Conservation (phyloP, 345 rosid genomes). For the Luvunga scandens region DNA sequence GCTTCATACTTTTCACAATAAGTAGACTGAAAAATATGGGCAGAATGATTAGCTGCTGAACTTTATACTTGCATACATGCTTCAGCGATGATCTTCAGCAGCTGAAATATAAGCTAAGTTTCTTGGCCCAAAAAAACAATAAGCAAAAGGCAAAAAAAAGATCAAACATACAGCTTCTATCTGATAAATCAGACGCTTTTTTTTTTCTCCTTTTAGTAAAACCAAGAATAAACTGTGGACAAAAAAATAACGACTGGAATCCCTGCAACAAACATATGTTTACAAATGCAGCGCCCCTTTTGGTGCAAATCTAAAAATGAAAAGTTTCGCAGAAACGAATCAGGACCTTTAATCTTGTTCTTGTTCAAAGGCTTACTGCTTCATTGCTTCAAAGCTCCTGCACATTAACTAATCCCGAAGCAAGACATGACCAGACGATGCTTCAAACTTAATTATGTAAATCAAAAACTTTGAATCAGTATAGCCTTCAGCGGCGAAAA, state of each 20-base stretch:
- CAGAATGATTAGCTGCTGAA: neutral
- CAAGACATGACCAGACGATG: neutral
- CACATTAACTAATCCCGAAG: neutral
- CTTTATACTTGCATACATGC: neutral
- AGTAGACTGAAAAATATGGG: neutral
- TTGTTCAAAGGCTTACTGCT: neutral
- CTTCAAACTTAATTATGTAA: neutral
- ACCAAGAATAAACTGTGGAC: neutral
- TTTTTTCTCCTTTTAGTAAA: neutral
- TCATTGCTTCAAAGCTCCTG: constrained; percentile 7
- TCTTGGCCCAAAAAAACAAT: neutral
- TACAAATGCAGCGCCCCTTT: neutral
- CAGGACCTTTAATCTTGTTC: constrained; percentile 8
- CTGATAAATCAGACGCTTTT: neutral
- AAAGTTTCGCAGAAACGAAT: neutral
- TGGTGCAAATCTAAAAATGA: neutral
- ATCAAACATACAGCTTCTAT: neutral
- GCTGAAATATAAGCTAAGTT: neutral
- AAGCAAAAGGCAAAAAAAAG: too few relatives aligned
- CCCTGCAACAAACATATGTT: neutral
- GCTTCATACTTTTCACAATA: constrained; percentile 7
- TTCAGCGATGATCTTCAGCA: neutral
- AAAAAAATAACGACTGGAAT: neutral
- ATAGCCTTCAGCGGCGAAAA: neutral
- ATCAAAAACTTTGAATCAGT: constrained; percentile 18